phyloP scores from a whole-genome alignment of 2,329 filamentous ascomycete genomes.

The Hypoxylon sp. region DNA sequence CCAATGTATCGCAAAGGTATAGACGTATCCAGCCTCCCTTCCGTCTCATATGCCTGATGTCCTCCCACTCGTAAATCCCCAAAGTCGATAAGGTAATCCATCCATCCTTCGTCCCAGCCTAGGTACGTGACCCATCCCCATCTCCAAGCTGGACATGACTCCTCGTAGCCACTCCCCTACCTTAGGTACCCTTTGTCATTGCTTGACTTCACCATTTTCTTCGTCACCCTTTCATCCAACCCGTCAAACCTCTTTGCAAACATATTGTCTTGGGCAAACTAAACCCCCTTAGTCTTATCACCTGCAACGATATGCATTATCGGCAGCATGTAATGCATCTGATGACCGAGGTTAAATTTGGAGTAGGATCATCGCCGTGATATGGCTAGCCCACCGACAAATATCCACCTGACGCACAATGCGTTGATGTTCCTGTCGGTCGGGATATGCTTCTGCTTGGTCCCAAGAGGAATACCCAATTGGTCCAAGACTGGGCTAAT shows the following conservation, averaged over 20 bases:
- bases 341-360: conserved; percentile 14
- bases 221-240: conserved; percentile 19
- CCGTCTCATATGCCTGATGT: not conserved
- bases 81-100: conserved; percentile 15
- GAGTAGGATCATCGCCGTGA: conserved; percentile 5
- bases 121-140: conserved; percentile 12
- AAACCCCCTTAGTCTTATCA: conserved; percentile 7
- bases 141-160: conserved; percentile 14
- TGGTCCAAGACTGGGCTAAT: conserved; percentile 21
- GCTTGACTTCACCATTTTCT: conserved; percentile 23
- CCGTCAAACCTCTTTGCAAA: conserved; percentile 3
- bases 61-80: not conserved
- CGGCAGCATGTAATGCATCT: not conserved
- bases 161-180: not conserved
- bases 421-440: conserved; percentile 22
- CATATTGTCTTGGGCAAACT: conserved; percentile 2
- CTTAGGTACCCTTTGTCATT: conserved; percentile 23
- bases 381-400: conserved; percentile 10
- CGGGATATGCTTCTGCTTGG: conserved; percentile 10
- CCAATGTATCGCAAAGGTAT: conserved; percentile 1
- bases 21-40: conserved; percentile 20
- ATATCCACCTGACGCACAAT: conserved; percentile 8
- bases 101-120: no score
- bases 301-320: conserved; percentile 11
- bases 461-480: conserved; percentile 24